Conservation (phyloP, 2,329 filamentous ascomycete species). For the Pseudogymnoascus sp. region DNA sequence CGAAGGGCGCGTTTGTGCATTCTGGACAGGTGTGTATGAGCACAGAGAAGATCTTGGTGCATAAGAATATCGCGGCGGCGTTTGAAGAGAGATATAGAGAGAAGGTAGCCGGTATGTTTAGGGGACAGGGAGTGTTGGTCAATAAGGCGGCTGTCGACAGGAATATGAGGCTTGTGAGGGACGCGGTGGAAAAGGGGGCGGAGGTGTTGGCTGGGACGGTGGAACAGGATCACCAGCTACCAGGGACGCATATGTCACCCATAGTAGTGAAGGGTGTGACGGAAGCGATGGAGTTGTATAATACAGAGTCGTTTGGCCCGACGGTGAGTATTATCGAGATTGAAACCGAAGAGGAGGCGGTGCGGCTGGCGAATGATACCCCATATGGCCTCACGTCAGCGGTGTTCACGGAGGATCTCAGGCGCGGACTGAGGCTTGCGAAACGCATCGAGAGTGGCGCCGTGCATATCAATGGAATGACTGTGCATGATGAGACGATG, state of each 20-base stretch:
- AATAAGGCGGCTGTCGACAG: conserved; percentile 57
- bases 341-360: conserved; percentile 61
- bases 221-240: conserved; percentile 19
- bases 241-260: conserved; percentile 44
- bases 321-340: conserved; percentile 62
- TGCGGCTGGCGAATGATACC: conserved; percentile 70
- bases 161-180: conserved; percentile 57
- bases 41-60: conserved; percentile 64
- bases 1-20: conserved; percentile 63
- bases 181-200: conserved; percentile 62
- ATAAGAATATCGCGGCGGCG: conserved; percentile 36
- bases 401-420: conserved; percentile 64
- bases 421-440: conserved; percentile 49
- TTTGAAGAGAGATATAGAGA: conserved; percentile 33
- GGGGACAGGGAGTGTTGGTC: conserved; percentile 46
- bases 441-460: conserved; percentile 57
- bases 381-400: conserved; percentile 67
- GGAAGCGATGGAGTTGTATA: conserved; percentile 66
- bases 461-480: conserved; percentile 60
- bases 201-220: conserved; percentile 36
- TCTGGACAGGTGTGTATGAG: conserved; percentile 80
- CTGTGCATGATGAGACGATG: conserved; percentile 54
- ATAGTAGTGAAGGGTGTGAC: conserved; percentile 60
- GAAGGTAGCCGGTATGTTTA: conserved; percentile 35
- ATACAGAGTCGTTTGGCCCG: conserved; percentile 70